Evolutionary conservation across 352 stramenopile genomes (phyloP).

Genomic region (Blastocystis hominis): DNA sequence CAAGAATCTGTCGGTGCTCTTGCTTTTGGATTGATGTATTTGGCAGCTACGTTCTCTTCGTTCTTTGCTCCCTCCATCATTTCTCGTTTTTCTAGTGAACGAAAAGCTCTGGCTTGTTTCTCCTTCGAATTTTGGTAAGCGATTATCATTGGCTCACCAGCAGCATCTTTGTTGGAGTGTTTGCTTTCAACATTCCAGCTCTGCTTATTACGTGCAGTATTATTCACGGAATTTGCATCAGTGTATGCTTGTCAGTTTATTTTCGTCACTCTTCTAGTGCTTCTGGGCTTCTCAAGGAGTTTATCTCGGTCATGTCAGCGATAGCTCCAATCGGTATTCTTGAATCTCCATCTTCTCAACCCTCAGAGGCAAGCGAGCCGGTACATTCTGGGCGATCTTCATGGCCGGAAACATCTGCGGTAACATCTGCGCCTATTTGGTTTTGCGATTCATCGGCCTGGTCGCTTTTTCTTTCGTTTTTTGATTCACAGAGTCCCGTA

Average conservation of each 20-base stretch:
- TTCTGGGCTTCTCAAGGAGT: slow-evolving; percentile 44
- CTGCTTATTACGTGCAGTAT: slow-evolving; percentile 33
- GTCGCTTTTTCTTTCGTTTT: neutral
- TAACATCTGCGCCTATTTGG: slow-evolving; percentile 43
- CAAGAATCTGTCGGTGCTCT: slow-evolving; percentile 16
- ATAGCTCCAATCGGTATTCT: slow-evolving; percentile 28
- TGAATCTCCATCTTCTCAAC: neutral
- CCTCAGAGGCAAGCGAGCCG: slow-evolving; percentile 19
- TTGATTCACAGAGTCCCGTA: neutral
- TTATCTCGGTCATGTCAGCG: slow-evolving; percentile 33
- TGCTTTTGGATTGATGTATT: slow-evolving; percentile 32
- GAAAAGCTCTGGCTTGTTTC: slow-evolving; percentile 29
- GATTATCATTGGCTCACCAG: neutral
- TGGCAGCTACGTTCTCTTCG: neutral
- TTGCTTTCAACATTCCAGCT: slow-evolving; percentile 31
- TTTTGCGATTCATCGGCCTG: slow-evolving; percentile 33
- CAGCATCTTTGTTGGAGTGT: slow-evolving; percentile 41
- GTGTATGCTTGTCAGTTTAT: neutral
- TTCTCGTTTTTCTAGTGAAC: slow-evolving; percentile 27
- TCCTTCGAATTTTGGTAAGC: slow-evolving; percentile 48
- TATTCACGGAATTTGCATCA: neutral
- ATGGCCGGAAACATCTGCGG: slow-evolving; percentile 46
- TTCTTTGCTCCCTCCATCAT: slow-evolving; percentile 54
- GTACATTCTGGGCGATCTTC: slow-evolving; percentile 45
- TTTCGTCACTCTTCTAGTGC: neutral